Evolutionary conservation across 257 asterid species (phyloP), one percentile per base, ranked within the genome.

Genomic region (Lycium ferocissimum): DNA sequence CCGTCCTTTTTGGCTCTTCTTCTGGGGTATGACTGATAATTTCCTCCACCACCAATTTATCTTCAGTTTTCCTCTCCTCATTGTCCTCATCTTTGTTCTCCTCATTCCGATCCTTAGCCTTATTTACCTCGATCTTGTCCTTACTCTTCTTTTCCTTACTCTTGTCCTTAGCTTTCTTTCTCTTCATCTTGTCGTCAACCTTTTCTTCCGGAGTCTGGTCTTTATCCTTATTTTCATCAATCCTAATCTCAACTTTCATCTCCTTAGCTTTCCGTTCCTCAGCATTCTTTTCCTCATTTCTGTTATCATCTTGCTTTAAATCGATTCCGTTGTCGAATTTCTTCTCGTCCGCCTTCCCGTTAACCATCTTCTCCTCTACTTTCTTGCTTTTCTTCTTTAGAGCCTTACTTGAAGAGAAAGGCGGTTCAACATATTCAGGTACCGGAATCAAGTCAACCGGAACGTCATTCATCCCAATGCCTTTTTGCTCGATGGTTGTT

Each of bases 31-130:
- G 89, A 79, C 88, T 91, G 67, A 86, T 85, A 83, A 66, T 90
- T 84, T 91, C 93, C 83, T 91, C 97, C 89, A 92, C 94, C 88
- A 93, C 96, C 90, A 93, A 81, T 82, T 90, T 88, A 73, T 89
- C 83, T 82, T 89, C 85, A 51, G 80, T 66, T 62, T 47, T 47
- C 82, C 58, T 75, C 56, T 84, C 86, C 79, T 43, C 86, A 26
- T 43, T 76, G 54, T 66, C 61, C 75, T 84, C 88, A 5, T 86
- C 89, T 59, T 78, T 86, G 54, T 49, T 71, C 57, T 76, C 86
- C 58, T 26, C 85, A 3, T 7, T 33, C 45, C 1, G 35, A 26
- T 45, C 79, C 62, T 82, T 22, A 9, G 51, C 38, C 61, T 61
- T 85, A 15, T 85, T 65, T 8, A 37, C 70, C 51, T 79, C 84